Evolutionary conservation across 805 yeast species (phyloP).

Genomic region (Kodamaea hsintzibuensis): DNA sequence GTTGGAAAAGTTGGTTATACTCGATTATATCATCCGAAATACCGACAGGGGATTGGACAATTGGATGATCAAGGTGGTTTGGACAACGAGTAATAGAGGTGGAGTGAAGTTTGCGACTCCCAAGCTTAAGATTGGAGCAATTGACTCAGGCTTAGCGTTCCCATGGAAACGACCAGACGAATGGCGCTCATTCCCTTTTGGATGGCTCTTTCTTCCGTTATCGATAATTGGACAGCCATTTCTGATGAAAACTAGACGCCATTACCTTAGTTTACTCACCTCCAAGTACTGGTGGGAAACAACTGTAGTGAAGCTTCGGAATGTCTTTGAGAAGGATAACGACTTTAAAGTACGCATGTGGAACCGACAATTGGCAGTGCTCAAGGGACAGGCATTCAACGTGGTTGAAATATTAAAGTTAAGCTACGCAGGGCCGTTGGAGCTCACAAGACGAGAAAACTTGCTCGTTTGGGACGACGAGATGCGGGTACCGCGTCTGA

Average conservation of each 20-base stretch:
- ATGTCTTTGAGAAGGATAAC: conserved; percentile 52
- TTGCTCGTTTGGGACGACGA: conserved; percentile 60
- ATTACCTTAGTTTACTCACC: conserved; percentile 58
- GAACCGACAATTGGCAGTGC: conserved; percentile 64
- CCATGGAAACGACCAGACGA: conserved; percentile 86
- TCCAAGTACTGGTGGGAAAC: conserved; percentile 73
- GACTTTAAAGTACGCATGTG: conserved; percentile 70
- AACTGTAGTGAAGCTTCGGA: conserved; percentile 46
- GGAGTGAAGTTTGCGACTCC: conserved; percentile 31
- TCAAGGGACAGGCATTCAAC: conserved; percentile 78
- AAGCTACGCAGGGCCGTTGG: conserved; percentile 64
- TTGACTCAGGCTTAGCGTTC: conserved; percentile 71
- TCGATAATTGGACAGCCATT: conserved; percentile 69
- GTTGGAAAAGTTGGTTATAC: conserved; percentile 65
- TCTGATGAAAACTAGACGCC: conserved; percentile 52
- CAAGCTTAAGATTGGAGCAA: conserved; percentile 59
- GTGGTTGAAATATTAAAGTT: conserved; percentile 64
- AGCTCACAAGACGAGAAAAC: conserved; percentile 58
- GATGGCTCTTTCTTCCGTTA: conserved; percentile 71
- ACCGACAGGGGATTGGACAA: conserved; percentile 76
- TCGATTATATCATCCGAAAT: conserved; percentile 72
- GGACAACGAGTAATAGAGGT: conserved; percentile 22
- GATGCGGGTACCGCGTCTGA: conserved; percentile 52
- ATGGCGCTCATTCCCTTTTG: conserved; percentile 78
- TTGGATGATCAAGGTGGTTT: conserved; percentile 70